phyloP scores from a whole-genome alignment of 2,329 filamentous ascomycete genomes.

The Ophiostoma sp. region DNA sequence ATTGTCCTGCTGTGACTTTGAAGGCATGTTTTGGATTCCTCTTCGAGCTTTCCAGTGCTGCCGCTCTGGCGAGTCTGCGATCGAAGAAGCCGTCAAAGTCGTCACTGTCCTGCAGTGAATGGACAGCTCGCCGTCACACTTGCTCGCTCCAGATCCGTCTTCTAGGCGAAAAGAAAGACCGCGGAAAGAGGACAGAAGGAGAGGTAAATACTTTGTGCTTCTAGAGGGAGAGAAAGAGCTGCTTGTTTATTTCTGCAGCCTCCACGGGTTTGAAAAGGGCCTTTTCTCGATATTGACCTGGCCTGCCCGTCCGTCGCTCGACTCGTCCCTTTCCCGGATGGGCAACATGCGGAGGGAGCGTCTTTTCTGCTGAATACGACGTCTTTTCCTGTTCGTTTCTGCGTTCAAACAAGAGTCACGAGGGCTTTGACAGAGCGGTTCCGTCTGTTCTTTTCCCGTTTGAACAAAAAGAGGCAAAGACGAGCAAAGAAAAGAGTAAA shows the following conservation, averaged over 20 bases:
- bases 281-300: slow-evolving; percentile 7
- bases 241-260: slow-evolving; percentile 12
- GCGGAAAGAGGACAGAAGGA: not conserved
- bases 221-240: not conserved
- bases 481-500: not conserved
- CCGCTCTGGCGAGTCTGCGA: not conserved
- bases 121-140: not conserved
- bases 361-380: not conserved
- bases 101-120: slow-evolving; percentile 4
- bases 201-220: too few species aligned
- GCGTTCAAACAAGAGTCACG: not conserved
- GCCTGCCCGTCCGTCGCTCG: not conserved
- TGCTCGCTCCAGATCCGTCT: not conserved
- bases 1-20: not conserved
- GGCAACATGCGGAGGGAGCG: not conserved
- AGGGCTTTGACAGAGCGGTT: not conserved
- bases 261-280: slow-evolving; percentile 9
- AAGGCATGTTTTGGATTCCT: not conserved
- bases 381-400: not conserved
- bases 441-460: not conserved
- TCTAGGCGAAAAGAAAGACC: not conserved
- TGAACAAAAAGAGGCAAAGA: not conserved
- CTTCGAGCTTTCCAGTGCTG: not conserved
- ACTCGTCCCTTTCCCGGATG: not conserved
- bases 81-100: not conserved